Percentiles rank a stretch among this genome's conserved stretches.
phyloP scores from a whole-genome alignment of 2,329 filamentous ascomycete species.

The Trichoderma aggressivum region DNA sequence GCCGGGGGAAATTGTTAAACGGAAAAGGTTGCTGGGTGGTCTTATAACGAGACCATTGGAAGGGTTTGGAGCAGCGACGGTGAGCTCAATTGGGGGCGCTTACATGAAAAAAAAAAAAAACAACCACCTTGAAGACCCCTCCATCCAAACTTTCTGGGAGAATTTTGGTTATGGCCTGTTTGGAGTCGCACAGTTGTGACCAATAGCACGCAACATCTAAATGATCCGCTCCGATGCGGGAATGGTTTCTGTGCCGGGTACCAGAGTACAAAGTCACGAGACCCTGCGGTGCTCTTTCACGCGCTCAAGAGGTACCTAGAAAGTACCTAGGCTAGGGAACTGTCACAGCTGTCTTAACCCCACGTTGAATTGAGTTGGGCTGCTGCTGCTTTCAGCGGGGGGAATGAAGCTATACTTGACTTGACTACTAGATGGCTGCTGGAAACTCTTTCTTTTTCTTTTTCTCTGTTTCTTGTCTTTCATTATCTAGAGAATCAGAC shows the following conservation, averaged over 20 bases:
- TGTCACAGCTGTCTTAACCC: neutral
- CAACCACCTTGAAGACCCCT: neutral
- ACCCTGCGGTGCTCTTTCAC: conserved; percentile 34
- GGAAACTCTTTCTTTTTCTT: neutral
- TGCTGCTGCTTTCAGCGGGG: neutral
- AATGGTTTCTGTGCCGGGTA: neutral
- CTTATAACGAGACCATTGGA: neutral
- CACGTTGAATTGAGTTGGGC: neutral
- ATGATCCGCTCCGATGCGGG: conserved; percentile 14
- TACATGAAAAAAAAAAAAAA: neutral
- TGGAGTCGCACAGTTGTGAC: neutral
- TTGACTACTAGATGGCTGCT: neutral
- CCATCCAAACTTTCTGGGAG: neutral
- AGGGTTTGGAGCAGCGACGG: neutral
- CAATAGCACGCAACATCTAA: neutral
- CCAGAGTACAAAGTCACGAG: conserved; percentile 30
- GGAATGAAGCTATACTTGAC: neutral
- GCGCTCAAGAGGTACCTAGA: neutral
- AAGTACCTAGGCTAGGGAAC: neutral
- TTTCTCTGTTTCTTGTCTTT: neutral
- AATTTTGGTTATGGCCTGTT: conserved; percentile 10
- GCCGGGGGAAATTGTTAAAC: neutral
- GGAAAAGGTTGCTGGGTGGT: neutral
- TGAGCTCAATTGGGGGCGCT: neutral
- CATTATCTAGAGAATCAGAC: neutral